These are phyloP conservation scores for Funneliformis mosseae DNA, from an alignment of 192 early-diverging fungal genomes.

Conservation along the genomic window DNA sequence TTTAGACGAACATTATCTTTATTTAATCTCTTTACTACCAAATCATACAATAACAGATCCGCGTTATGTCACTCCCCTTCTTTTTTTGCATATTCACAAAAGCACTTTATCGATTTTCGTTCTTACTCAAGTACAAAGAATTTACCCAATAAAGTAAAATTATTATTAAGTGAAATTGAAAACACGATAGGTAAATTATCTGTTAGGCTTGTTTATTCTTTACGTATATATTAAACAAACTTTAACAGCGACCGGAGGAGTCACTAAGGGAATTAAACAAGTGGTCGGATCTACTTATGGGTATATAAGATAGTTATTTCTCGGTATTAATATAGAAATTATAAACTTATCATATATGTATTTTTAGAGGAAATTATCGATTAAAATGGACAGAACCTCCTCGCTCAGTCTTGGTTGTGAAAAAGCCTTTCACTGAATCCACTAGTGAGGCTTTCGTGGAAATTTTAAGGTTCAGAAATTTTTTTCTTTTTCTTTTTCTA, in stretches of 20 bases:
- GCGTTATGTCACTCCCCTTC: not conserved
- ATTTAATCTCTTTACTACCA: not conserved
- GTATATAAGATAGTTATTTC: not conserved
- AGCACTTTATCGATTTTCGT: not conserved
- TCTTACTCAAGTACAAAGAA: not conserved
- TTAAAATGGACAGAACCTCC: constrained; percentile 66
- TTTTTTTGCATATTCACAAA: not conserved
- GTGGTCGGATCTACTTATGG: constrained; percentile 14
- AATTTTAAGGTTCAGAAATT: constrained; percentile 53
- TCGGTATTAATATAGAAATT: not conserved
- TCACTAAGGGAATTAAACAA: constrained; percentile 1
- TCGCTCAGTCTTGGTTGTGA: constrained; percentile 74
- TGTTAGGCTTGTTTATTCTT: not conserved
- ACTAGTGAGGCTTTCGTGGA: constrained; percentile 70
- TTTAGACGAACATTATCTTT: not conserved
- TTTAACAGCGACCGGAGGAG: no score
- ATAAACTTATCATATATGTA: not conserved
- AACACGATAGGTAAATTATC: not conserved
- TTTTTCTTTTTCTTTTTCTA: constrained; percentile 6
- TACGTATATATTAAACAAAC: not conserved
- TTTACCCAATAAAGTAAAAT: not conserved
- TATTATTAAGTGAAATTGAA: not conserved
- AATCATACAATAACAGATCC: not conserved
- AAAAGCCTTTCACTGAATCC: constrained; percentile 71
- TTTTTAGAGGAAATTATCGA: constrained; percentile 50